Conservation (phyloP, 116 monocot species). For the Papilionanthe hybrid region DNA sequence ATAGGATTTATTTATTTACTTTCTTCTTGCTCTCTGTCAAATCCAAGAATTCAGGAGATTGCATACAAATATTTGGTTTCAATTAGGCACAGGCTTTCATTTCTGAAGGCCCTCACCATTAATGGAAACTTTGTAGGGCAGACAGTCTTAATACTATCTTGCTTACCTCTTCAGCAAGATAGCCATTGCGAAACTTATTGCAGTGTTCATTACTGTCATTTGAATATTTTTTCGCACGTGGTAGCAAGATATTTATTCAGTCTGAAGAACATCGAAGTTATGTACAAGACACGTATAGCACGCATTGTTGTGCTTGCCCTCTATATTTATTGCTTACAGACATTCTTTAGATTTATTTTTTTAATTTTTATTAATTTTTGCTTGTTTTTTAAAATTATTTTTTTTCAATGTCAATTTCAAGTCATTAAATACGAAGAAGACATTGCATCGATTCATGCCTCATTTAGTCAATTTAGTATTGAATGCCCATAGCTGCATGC, state of each 20-base stretch:
- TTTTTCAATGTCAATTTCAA: neutral
- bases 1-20: neutral
- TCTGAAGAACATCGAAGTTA: neutral
- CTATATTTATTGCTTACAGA: neutral
- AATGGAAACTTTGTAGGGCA: neutral
- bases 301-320: neutral
- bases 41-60: slow-evolving; percentile 3
- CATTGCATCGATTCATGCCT: neutral
- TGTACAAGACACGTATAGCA: neutral
- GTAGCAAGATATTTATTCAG: neutral
- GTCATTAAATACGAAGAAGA: neutral
- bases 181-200: neutral
- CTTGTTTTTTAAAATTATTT: neutral
- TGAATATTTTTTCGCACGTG: neutral
- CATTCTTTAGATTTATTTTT: neutral
- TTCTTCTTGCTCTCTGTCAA: neutral
- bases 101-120: neutral
- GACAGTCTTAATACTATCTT: neutral
- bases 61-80: neutral
- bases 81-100: neutral
- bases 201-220: no score
- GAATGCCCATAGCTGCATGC: neutral
- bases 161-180: neutral
- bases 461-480: neutral
- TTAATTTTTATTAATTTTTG: neutral